Conservation (phyloP, 768 basidiomycete species). For the Termitomyces sp. region DNA sequence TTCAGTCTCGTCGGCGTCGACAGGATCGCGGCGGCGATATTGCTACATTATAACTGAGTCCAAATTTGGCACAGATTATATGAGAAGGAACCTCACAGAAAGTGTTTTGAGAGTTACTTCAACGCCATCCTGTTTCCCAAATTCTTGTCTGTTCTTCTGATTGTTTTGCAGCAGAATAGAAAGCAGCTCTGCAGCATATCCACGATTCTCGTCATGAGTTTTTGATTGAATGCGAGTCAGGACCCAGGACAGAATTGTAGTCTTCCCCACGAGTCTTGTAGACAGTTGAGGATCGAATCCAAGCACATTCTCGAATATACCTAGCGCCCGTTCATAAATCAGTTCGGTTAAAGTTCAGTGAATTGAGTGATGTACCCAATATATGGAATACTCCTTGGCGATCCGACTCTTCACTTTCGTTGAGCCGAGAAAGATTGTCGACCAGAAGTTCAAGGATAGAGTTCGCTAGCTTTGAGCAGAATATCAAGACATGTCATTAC, state of each 20-base stretch:
- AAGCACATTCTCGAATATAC: slow-evolving; percentile 90
- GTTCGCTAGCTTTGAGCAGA: slow-evolving; percentile 58
- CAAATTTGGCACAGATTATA: background rate
- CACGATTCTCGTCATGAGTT: slow-evolving; percentile 82
- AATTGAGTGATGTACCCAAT: slow-evolving; percentile 45
- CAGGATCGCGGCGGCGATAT: slow-evolving; percentile 83
- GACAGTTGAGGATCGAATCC: slow-evolving; percentile 81
- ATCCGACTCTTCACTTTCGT: slow-evolving; percentile 89
- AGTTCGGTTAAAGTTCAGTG: background rate
- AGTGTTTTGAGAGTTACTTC: slow-evolving; percentile 71
- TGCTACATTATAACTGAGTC: slow-evolving; percentile 40
- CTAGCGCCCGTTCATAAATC: slow-evolving; percentile 27
- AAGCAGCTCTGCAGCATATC: slow-evolving; percentile 91
- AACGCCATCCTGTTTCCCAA: slow-evolving; percentile 74
- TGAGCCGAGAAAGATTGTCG: slow-evolving; percentile 82
- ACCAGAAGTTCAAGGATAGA: slow-evolving; percentile 86
- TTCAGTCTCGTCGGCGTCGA: slow-evolving; percentile 85
- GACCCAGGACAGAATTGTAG: slow-evolving; percentile 74
- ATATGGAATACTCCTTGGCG: slow-evolving; percentile 91
- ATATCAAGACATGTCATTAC: slow-evolving; percentile 4
- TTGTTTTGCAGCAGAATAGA: slow-evolving; percentile 84
- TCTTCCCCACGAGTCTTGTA: slow-evolving; percentile 63
- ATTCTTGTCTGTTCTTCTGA: slow-evolving; percentile 57
- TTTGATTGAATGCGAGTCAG: slow-evolving; percentile 69
- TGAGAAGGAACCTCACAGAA: slow-evolving; percentile 53